These are phyloP conservation scores for Bidens hawaiensis DNA, from an alignment of 140 eudicot species.

Conservation along the genomic window DNA sequence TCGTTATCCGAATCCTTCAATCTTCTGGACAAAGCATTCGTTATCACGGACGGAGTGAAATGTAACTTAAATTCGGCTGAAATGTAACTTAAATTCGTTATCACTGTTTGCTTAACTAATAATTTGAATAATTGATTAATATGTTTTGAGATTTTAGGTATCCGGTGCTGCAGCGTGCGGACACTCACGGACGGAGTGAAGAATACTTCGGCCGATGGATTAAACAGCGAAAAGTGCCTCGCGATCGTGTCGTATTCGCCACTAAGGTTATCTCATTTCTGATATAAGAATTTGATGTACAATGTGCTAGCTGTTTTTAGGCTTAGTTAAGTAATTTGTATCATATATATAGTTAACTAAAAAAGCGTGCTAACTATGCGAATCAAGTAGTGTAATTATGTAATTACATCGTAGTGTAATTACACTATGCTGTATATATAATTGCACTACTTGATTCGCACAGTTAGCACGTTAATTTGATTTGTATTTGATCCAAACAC, in stretches of 20 bases:
- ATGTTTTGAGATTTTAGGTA: slow-evolving; percentile 37
- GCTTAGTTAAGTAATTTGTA: neutral
- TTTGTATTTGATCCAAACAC: too few relatives aligned
- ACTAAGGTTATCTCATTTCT: slow-evolving; percentile 81
- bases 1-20: slow-evolving; percentile 57
- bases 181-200: slow-evolving; percentile 73
- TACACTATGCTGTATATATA: too few relatives aligned
- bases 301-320: neutral
- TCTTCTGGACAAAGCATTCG: slow-evolving; percentile 74
- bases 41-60: slow-evolving; percentile 83
- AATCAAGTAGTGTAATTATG: too few relatives aligned
- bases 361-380: too few relatives aligned
- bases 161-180: slow-evolving; percentile 81
- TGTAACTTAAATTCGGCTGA: slow-evolving; percentile 96
- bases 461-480: too few relatives aligned
- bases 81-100: slow-evolving; percentile 40
- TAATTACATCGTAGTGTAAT: too few relatives aligned
- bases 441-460: too few relatives aligned
- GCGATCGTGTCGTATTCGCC: slow-evolving; percentile 70
- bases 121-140: neutral
- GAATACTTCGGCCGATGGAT: slow-evolving; percentile 79
- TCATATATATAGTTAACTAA: too few relatives aligned
- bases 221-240: slow-evolving; percentile 54
- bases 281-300: neutral
- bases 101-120: neutral